Conservation (phyloP, 208 protist species). For the Acanthamoeba culbertsoni region DNA sequence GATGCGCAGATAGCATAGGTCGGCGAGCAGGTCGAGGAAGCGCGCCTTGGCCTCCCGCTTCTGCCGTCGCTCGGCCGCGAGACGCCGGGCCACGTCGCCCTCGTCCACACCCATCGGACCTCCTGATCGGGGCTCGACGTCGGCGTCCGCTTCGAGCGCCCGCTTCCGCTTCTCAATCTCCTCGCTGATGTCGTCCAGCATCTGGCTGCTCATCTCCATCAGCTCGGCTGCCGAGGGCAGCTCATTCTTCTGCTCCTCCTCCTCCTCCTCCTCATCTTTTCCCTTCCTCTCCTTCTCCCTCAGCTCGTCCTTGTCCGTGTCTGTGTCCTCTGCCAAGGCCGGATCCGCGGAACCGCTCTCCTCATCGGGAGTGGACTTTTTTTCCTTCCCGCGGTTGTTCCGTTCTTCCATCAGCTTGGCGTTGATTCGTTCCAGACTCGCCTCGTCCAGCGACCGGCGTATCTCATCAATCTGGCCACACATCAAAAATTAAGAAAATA, state of each 20-base stretch:
- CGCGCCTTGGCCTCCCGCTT: not conserved
- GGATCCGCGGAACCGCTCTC: too few species aligned
- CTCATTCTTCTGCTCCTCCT: not conserved
- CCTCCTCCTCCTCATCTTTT: not conserved
- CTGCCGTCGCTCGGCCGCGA: not conserved
- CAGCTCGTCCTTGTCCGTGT: not conserved
- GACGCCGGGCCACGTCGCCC: not conserved
- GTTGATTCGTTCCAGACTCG: not conserved
- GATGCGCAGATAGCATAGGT: not conserved
- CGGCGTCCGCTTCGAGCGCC: not conserved
- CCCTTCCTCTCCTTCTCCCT: not conserved
- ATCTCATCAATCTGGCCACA: not conserved
- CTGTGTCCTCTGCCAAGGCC: too few species aligned
- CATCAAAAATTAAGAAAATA: not conserved
- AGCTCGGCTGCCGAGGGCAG: not conserved
- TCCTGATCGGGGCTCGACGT: not conserved
- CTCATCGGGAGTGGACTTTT: too few species aligned
- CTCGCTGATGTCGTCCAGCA: not conserved
- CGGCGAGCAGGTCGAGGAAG: not conserved
- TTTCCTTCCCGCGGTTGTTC: not conserved
- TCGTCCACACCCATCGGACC: not conserved
- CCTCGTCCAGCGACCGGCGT: not conserved
- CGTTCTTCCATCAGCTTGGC: not conserved
- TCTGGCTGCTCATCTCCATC: slow-evolving; percentile 7
- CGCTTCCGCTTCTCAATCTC: not conserved